Evolutionary conservation across 345 rosid species (phyloP), one percentile per base, ranked within the genome.

Genomic region (Anastatica hierochuntica): DNA sequence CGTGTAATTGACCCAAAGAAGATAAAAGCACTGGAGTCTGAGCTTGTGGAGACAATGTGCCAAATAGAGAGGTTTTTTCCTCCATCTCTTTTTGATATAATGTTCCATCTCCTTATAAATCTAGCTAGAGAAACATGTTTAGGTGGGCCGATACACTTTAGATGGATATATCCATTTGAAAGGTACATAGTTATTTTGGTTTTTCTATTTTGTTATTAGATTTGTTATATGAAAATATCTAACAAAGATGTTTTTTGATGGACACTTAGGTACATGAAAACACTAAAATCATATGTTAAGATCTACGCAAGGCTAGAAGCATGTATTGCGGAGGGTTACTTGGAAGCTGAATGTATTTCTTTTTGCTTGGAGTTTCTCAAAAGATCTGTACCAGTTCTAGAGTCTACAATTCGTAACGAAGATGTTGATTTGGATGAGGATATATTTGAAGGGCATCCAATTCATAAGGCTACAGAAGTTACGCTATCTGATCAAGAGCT

Each of bases 61-160:
- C 87, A 2, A 60, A 77, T 6, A 84, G 79, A 74, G 81, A 83
- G 72, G 89, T 29, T 87, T 45, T 75, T 37, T 21, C 31, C 16
- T 20, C 55, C 42, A 12, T 50, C 55, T 4, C 6, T 13, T 2
- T 35, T 35, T 23, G 43, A 35, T 21, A 51, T 51, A 21, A 36
- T 52, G 20, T 52, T 36, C 10, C 34, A 52, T 16, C 44, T 52
- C 14, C 34, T 20, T 9, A 37, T 37, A 9, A 33, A 29, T 29
- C 10, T 38, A 14, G 42, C 42, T 6, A 38, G 19, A 14, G 17
- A 38, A 7, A 6, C 17, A 12, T 31, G 17, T 21, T n/a, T 52
- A n/a, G 33, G 21, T 21, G 43, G 34, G 0, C 34, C 18, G 4
- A 33, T 38, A 8, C 43, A 24, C 10, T 35, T 51, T 20, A 9